Conservation (phyloP, 2,329 filamentous ascomycete genomes). For the Myriosclerotinia duriaeana region DNA sequence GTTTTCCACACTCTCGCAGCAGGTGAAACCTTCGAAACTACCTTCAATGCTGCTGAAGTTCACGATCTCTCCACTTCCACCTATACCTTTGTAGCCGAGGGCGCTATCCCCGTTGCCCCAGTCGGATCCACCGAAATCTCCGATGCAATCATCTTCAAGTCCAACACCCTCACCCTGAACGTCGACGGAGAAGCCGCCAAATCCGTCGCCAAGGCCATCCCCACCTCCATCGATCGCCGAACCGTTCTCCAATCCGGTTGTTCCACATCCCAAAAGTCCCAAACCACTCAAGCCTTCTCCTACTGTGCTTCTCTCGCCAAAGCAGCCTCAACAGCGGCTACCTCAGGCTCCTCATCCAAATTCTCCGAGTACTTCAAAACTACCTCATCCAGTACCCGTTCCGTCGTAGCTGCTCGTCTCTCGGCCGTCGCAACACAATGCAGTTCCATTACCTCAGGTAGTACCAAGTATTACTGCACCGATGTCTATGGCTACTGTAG, state of each 20-base stretch:
- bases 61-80: constrained; percentile 50
- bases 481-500: constrained; percentile 56
- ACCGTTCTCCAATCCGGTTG: constrained; percentile 55
- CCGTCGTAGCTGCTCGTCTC: constrained; percentile 52
- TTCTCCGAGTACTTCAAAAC: constrained; percentile 65
- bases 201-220: constrained; percentile 41
- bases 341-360: constrained; percentile 50
- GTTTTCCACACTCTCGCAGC: constrained; percentile 46
- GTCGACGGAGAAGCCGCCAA: constrained; percentile 58
- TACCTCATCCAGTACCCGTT: constrained; percentile 47
- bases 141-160: constrained; percentile 56
- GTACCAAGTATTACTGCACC: constrained; percentile 57
- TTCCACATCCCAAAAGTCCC: constrained; percentile 47
- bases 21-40: constrained; percentile 45
- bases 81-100: constrained; percentile 56
- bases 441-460: constrained; percentile 48
- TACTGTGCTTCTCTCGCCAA: constrained; percentile 56
- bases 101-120: constrained; percentile 56
- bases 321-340: constrained; percentile 52
- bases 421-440: constrained; percentile 57
- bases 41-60: constrained; percentile 47
- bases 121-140: constrained; percentile 53
- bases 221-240: constrained; percentile 48
- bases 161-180: constrained; percentile 57
- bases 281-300: constrained; percentile 46